Evolutionary conservation across 1,139 yeast species (phyloP), one percentile per base, ranked within the genome.

Genomic region (Arxiozyma slooffiae): DNA sequence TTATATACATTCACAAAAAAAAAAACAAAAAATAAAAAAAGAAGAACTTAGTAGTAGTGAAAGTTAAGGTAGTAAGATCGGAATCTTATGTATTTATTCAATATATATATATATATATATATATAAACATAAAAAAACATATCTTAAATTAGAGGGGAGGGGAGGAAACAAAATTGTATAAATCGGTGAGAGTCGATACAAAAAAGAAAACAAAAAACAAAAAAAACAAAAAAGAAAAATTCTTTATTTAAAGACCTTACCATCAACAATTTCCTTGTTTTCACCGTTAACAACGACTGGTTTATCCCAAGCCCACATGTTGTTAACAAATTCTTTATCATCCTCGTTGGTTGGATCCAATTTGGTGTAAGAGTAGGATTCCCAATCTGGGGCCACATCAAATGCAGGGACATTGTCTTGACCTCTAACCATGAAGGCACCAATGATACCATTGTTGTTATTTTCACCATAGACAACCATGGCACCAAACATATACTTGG

Each of bases 301-400:
- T 75, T 82, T 77, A 70, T 85, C 94, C 92, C 94, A 84, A 59
- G 92, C 86, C 82, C 88, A 82, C 77, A 82, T 73, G 77, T 82
- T 81, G 70, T 81, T 76, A 60, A 85, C 71, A 65, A 82, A 81
- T 56, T 72, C 83, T 72, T 76, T 81, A 76, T 80, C 87, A 64
- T 77, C 86, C 55, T 77, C 77, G 63, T 78, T 80, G 64, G 85
- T 61, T 53, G 83, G 73, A 67, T 85, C 92, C 64, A 85, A 75
- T 75, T 80, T 78, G 66, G 77, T 70, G 80, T 76, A 82, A 54
- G 68, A 67, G 75, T 82, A 85, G 41, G 90, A 82, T 76, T 92
- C 98, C 96, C 95, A 89, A 76, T 92, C 99, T 74, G 99, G 97
- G 68, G 98, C 99, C 71, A 92, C 97, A 61, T 92, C 86, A 68